Percentiles rank a stretch among this genome's conserved stretches.
phyloP scores from a whole-genome alignment of 768 basidiomycete genomes.

The Sporobolomyces roseus region DNA sequence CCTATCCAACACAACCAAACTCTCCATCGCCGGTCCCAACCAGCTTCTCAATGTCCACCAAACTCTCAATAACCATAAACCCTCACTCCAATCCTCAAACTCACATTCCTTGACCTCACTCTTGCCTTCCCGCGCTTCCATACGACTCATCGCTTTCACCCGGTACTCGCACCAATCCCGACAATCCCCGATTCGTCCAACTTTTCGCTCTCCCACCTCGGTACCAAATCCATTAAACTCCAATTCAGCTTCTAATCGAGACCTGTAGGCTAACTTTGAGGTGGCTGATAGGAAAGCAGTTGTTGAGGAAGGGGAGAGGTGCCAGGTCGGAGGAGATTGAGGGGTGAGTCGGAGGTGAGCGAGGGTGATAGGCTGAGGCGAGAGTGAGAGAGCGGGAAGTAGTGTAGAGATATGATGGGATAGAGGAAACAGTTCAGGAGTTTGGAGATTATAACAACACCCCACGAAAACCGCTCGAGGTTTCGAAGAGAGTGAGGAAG shows the following conservation, averaged over 20 bases:
- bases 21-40: conserved; percentile 32
- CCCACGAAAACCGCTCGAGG: conserved; percentile 27
- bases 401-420: neutral
- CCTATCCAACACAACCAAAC: conserved; percentile 28
- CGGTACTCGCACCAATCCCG: conserved; percentile 13
- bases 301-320: neutral
- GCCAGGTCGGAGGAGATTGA: conserved; percentile 32
- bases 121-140: neutral
- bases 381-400: neutral
- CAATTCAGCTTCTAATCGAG: conserved; percentile 29
- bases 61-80: conserved; percentile 15
- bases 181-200: conserved; percentile 25
- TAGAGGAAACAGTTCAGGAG: conserved; percentile 7
- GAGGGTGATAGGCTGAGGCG: neutral
- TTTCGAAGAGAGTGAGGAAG: neutral
- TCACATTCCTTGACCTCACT: neutral
- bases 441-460: conserved; percentile 39
- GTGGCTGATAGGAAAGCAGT: conserved; percentile 10
- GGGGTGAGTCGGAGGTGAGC: conserved; percentile 36
- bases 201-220: conserved; percentile 5
- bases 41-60: conserved; percentile 37
- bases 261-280: conserved; percentile 30
- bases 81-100: conserved; percentile 9
- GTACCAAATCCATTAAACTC: neutral
- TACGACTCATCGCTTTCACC: conserved; percentile 1